These are phyloP conservation scores for Phytopythium oedochilum DNA, from an alignment of 352 stramenopile genomes.

Conservation along the genomic window DNA sequence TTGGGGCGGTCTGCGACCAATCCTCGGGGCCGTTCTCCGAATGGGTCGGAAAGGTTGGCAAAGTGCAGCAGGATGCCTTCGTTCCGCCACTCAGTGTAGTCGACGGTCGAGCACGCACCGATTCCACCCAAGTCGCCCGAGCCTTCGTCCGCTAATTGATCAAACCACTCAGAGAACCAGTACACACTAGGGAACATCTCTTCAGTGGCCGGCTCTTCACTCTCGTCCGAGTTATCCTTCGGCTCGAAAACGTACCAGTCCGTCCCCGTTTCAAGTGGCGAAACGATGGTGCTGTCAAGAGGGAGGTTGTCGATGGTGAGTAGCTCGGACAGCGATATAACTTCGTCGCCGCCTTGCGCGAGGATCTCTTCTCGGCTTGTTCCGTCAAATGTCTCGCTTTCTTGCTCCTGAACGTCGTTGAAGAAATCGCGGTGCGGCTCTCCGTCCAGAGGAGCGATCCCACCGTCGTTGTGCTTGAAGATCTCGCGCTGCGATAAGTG, in stretches of 20 bases:
- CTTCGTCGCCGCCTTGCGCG: slow-evolving; percentile 28
- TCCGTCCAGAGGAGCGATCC: slow-evolving; percentile 83
- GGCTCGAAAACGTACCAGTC: slow-evolving; percentile 23
- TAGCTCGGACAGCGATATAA: slow-evolving; percentile 48
- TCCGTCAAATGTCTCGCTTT: slow-evolving; percentile 37
- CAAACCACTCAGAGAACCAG: slow-evolving; percentile 77
- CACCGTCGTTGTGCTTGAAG: slow-evolving; percentile 78
- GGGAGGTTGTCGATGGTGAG: slow-evolving; percentile 38
- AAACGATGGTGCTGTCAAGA: slow-evolving; percentile 50
- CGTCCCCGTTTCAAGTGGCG: slow-evolving; percentile 47
- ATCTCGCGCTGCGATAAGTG: slow-evolving; percentile 76
- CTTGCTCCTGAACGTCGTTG: slow-evolving; percentile 58
- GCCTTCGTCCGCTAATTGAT: neutral
- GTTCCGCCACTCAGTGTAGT: slow-evolving; percentile 92
- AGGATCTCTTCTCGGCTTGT: slow-evolving; percentile 30
- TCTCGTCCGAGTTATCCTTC: slow-evolving; percentile 5
- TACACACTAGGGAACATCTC: slow-evolving; percentile 31
- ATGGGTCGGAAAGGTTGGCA: slow-evolving; percentile 91
- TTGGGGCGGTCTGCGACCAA: slow-evolving; percentile 87
- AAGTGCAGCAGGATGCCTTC: slow-evolving; percentile 95
- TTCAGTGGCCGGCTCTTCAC: neutral
- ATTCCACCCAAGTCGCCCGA: slow-evolving; percentile 62
- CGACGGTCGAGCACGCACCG: slow-evolving; percentile 90
- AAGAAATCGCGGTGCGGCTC: slow-evolving; percentile 75
- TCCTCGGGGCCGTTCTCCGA: slow-evolving; percentile 20